These are phyloP conservation scores for Hyphochytrium catenoides DNA, from an alignment of 352 stramenopile species.

Conservation along the genomic window DNA sequence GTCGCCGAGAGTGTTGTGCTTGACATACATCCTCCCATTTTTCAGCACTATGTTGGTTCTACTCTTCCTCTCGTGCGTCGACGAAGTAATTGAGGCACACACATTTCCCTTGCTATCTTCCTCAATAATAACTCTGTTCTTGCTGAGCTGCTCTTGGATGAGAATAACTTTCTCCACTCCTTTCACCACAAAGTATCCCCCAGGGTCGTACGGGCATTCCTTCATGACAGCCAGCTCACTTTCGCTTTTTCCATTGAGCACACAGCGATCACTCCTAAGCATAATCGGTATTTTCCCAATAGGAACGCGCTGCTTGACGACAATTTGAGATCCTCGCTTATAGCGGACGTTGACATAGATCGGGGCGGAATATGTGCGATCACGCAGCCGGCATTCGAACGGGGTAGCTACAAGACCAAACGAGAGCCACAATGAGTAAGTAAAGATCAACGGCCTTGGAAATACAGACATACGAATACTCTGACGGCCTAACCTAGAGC, in stretches of 20 bases:
- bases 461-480: too few species aligned
- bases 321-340: conserved; percentile 86
- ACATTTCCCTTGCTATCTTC: conserved; percentile 76
- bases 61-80: conserved; percentile 95
- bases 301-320: conserved; percentile 90
- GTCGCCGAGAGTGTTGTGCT: conserved; percentile 92
- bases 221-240: conserved; percentile 83
- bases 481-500: too few species aligned
- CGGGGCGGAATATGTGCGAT: conserved; percentile 94
- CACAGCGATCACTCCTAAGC: conserved; percentile 86
- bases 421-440: not conserved
- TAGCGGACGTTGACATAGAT: conserved; percentile 98
- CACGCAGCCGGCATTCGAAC: conserved; percentile 92
- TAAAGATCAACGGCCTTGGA: not conserved
- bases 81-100: conserved; percentile 87
- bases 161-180: conserved; percentile 96
- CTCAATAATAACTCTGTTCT: conserved; percentile 99
- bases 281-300: conserved; percentile 96
- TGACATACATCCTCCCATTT: conserved; percentile 89
- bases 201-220: conserved; percentile 97
- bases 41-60: conserved; percentile 91
- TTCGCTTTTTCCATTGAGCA: conserved; percentile 81
- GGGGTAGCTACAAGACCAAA: conserved; percentile 77
- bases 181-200: conserved; percentile 99
- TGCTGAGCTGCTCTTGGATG: conserved; percentile 97